Evolutionary conservation across 306 rosid species (phyloP).

Genomic region (Ammopiptanthus mongolicus): DNA sequence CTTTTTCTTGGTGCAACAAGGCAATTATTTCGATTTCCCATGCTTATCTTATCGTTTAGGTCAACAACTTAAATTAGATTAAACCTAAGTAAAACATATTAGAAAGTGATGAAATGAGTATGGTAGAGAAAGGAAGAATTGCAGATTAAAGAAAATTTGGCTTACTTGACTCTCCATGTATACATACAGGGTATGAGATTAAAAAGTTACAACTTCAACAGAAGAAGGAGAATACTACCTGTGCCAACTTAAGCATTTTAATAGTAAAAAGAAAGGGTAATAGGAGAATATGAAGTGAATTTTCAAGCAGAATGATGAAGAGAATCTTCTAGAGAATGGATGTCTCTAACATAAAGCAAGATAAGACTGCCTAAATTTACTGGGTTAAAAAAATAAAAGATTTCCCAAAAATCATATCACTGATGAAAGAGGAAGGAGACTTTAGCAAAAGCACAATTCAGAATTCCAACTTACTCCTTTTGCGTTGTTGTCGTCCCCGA

Average conservation of each 20-base stretch:
- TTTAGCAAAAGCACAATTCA: not conserved
- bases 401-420: not conserved
- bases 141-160: not conserved
- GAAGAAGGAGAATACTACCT: not conserved
- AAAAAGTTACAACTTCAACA: not conserved
- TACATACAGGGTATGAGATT: no score
- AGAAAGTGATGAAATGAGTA: no score
- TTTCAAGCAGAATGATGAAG: not conserved
- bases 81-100: no score
- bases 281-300: not conserved
- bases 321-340: not conserved
- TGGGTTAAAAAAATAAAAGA: not conserved
- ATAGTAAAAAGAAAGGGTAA: not conserved
- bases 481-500: not conserved
- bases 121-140: not conserved
- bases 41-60: no score
- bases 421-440: not conserved
- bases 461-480: not conserved
- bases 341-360: not conserved
- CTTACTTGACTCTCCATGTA: no score
- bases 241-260: not conserved
- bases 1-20: not conserved
- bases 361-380: not conserved
- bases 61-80: no score
- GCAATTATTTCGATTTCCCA: not conserved